A percentile compares a stretch with the other conserved stretches of the same genome.
Conservation (phyloP, 345 rosid species). For the Lumnitzera littorea region DNA sequence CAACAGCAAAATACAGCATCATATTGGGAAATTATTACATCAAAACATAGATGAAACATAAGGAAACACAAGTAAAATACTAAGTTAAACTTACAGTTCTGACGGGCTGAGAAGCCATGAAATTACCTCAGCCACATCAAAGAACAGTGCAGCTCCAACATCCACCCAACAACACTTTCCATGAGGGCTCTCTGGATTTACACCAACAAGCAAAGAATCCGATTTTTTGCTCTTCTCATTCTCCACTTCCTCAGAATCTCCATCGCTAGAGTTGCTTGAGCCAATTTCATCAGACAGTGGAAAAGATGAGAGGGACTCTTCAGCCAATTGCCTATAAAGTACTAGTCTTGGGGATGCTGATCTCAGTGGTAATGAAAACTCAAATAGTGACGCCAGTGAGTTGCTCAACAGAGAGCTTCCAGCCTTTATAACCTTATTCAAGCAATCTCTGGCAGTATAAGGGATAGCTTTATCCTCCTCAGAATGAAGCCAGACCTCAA, state of each 20-base stretch:
- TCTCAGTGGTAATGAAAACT: slow-evolving; percentile 78
- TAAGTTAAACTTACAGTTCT: slow-evolving; percentile 34
- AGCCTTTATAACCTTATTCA: slow-evolving; percentile 44
- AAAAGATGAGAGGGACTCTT: slow-evolving; percentile 90
- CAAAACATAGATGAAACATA: not conserved
- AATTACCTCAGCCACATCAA: slow-evolving; percentile 54
- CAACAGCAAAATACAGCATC: slow-evolving; percentile 4
- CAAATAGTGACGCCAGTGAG: slow-evolving; percentile 57
- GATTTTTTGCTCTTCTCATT: slow-evolving; percentile 17
- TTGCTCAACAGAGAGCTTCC: slow-evolving; percentile 46
- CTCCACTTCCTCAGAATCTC: slow-evolving; percentile 17
- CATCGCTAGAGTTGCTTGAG: slow-evolving; percentile 15
- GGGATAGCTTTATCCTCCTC: slow-evolving; percentile 41
- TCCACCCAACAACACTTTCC: slow-evolving; percentile 96
- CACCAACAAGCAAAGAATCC: slow-evolving; percentile 46
- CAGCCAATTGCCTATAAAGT: slow-evolving; percentile 84
- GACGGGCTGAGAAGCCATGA: slow-evolving; percentile 48
- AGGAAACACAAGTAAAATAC: not conserved
- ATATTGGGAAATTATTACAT: not conserved
- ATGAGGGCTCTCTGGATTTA: slow-evolving; percentile 41
- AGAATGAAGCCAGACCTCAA: slow-evolving; percentile 57
- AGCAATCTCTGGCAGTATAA: slow-evolving; percentile 70
- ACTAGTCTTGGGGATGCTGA: slow-evolving; percentile 88
- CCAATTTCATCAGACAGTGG: slow-evolving; percentile 51
- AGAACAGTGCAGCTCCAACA: slow-evolving; percentile 68